These are phyloP conservation scores for Rosa lucieae DNA, from an alignment of 306 rosid genomes.

Conservation along the genomic window DNA sequence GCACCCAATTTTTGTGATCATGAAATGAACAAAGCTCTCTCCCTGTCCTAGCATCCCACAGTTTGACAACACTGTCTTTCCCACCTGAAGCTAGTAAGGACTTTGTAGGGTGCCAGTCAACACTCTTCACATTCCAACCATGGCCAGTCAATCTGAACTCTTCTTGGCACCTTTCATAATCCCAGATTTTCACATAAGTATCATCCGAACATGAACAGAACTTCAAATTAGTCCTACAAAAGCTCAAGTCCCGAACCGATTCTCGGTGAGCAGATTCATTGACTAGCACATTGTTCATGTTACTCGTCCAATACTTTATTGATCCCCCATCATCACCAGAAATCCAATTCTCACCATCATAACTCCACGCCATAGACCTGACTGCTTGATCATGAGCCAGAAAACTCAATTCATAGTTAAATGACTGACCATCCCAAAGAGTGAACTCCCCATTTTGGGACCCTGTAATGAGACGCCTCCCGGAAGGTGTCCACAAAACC, in stretches of 20 bases:
- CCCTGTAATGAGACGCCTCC: constrained; percentile 95
- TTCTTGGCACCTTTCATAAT: constrained; percentile 94
- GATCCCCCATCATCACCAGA: constrained; percentile 99
- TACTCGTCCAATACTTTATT: constrained; percentile 95
- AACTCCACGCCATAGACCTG: constrained; percentile 98
- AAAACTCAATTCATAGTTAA: constrained; percentile 95
- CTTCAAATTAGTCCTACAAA: constrained; percentile 93
- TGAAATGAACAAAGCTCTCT: constrained; percentile 88
- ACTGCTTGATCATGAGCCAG: constrained; percentile 99
- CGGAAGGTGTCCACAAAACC: constrained; percentile 97
- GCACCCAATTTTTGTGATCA: constrained; percentile 84
- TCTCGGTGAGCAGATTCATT: constrained; percentile 94
- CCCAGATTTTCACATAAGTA: constrained; percentile 94
- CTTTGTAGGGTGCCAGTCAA: constrained; percentile 98
- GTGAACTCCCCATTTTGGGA: constrained; percentile 98
- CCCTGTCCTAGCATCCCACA: constrained; percentile 93
- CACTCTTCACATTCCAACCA: constrained; percentile 99
- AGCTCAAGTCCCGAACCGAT: constrained; percentile 94
- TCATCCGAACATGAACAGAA: constrained; percentile 98
- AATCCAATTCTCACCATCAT: constrained; percentile 95
- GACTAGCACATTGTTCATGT: constrained; percentile 94
- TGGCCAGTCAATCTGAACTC: constrained; percentile 93
- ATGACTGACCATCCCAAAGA: constrained; percentile 98
- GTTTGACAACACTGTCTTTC: constrained; percentile 92
- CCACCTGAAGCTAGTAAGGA: constrained; percentile 96